Conservation (phyloP, 805 yeast species). For the Metschnikowia gruessii region DNA sequence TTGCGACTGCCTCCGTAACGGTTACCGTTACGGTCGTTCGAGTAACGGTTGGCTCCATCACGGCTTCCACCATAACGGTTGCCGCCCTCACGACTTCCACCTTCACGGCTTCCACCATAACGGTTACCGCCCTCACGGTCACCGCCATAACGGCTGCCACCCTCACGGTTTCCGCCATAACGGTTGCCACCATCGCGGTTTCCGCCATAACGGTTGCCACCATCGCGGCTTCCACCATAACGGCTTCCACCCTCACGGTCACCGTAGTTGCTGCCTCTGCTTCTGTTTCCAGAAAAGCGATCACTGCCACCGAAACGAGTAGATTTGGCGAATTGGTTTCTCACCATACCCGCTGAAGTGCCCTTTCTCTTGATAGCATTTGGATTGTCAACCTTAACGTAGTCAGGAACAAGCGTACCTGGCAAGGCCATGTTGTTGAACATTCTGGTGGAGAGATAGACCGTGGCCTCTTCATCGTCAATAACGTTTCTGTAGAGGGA, state of each 20-base stretch:
- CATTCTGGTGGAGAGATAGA: conserved; percentile 10
- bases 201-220: background rate
- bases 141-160: background rate
- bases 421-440: conserved; percentile 19
- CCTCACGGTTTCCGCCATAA: background rate
- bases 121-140: background rate
- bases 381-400: conserved; percentile 17
- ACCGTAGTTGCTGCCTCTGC: conserved; percentile 7
- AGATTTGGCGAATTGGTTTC: conserved; percentile 9
- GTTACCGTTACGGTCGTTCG: no score
- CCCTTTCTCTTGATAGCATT: conserved; percentile 10
- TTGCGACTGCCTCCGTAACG: no score
- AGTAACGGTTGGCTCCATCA: no score
- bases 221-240: conserved; percentile 1
- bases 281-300: conserved; percentile 5
- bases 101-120: background rate
- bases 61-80: no score
- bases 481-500: conserved; percentile 11
- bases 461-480: conserved; percentile 11
- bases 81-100: background rate
- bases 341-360: conserved; percentile 5
- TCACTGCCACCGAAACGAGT: conserved; percentile 9
- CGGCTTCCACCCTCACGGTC: conserved; percentile 1
- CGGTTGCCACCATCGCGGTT: conserved; percentile 1
- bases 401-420: conserved; percentile 17